Evolutionary conservation across 2,329 filamentous ascomycete genomes (phyloP), one percentile per base, ranked within the genome.

Genomic region (Penicillium italicum): DNA sequence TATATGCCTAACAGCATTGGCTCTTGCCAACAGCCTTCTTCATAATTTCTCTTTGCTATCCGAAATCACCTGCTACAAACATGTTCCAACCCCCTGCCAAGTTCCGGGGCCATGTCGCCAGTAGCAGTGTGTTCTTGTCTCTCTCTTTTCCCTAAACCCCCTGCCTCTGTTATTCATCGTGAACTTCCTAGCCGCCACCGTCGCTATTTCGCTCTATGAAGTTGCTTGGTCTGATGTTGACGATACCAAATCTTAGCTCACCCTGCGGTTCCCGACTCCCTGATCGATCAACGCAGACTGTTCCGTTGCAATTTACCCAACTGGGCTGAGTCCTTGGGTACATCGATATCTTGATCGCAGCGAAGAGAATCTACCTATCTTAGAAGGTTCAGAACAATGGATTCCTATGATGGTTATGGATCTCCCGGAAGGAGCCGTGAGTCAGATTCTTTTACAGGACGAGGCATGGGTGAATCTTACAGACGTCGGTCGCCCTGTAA

Each of bases 401-500:
- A 79, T 70, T 72, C 77, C 16, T 79, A 77, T 57, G 77, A 79
- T 50, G 66, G 65, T n/a, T 77, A 75, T 57, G 73, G 69, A 12
- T 79, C 77, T 31, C 76, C 77, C 14, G 72, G 74, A 57, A 75
- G 76, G 63, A 66, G 56, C 50, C 73, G 75, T 18, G 75, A 78
- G 38, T 72, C 70, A 40, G 77, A 79, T 34, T 62, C 68, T 48
- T 67, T 74, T 62, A 53, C 65, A 62, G 58, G 68, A n/a, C 62
- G 73, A 52, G 57, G 63, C 9, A 61, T 64, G 5, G 61, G 64
- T n/a, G 76, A 79, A 60, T 69, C 67, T 7, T 78, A 78, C 64
- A 69, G 77, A 56, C 72, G 77, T 58, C 72, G 77, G 54, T 79
- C 77, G 30, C 77, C 77, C 63, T 70, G 77, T 80, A 73, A 63